Conservation (phyloP, 2,329 filamentous ascomycete genomes). For the Colletotrichum higginsianum region DNA sequence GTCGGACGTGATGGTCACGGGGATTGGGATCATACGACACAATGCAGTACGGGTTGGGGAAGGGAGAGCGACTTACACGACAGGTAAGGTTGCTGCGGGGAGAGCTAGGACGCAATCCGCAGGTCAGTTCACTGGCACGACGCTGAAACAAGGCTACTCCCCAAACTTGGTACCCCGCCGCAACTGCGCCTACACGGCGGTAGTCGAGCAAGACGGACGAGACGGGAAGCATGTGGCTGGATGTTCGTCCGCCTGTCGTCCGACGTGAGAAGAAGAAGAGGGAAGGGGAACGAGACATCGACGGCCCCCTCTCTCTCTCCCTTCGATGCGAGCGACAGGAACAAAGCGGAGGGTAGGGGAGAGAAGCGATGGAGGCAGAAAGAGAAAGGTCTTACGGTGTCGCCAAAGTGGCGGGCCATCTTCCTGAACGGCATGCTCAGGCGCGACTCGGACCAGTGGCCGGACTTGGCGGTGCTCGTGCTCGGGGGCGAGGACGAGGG, state of each 20-base stretch:
- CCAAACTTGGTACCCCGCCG: slow-evolving; percentile 19
- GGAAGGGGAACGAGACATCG: not conserved
- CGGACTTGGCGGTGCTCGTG: slow-evolving; percentile 31
- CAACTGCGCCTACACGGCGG: not conserved
- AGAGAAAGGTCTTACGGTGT: slow-evolving; percentile 56
- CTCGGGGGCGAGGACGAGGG: slow-evolving; percentile 19
- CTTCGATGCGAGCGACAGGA: not conserved
- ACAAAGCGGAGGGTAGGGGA: slow-evolving; percentile 40
- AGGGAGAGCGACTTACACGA: slow-evolving; percentile 58
- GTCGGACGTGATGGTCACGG: not conserved
- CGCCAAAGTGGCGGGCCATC: slow-evolving; percentile 64
- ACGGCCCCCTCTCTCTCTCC: not conserved
- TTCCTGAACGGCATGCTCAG: slow-evolving; percentile 50
- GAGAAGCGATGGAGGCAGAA: not conserved
- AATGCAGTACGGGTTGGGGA: not conserved
- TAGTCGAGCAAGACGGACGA: slow-evolving; percentile 3
- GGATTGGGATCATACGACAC: not conserved
- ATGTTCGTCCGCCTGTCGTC: slow-evolving; percentile 9
- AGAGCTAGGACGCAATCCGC: slow-evolving; percentile 46
- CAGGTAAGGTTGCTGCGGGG: slow-evolving; percentile 59
- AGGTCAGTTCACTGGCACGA: slow-evolving; percentile 41
- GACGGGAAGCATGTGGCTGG: slow-evolving; percentile 12
- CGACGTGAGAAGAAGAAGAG: slow-evolving; percentile 2
- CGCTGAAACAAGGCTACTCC: slow-evolving; percentile 28
- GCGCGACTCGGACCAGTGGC: slow-evolving; percentile 41